phyloP scores from a whole-genome alignment of 2,329 filamentous ascomycete genomes.

The Rosellinia necatrix region DNA sequence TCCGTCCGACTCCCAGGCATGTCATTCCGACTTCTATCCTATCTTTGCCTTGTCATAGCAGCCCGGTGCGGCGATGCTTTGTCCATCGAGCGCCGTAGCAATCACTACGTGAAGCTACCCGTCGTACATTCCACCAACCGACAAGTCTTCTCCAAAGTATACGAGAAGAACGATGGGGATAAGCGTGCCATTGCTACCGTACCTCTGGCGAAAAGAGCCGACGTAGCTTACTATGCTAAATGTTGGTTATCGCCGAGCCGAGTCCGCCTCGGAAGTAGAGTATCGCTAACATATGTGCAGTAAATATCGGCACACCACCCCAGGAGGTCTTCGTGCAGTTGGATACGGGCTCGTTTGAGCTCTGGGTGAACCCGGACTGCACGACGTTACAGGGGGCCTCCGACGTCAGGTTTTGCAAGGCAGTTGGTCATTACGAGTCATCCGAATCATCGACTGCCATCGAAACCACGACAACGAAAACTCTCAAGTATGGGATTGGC shows the following conservation, averaged over 20 bases:
- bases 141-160: slow-evolving; percentile 46
- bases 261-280: no score
- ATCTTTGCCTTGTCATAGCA: slow-evolving; percentile 33
- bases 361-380: slow-evolving; percentile 67
- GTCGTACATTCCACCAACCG: slow-evolving; percentile 51
- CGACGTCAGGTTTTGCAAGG: slow-evolving; percentile 52
- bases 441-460: slow-evolving; percentile 47
- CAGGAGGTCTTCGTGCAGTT: slow-evolving; percentile 60
- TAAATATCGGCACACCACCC: slow-evolving; percentile 58
- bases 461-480: slow-evolving; percentile 43
- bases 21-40: slow-evolving; percentile 18
- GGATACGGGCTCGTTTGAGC: slow-evolving; percentile 64
- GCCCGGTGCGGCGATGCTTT: slow-evolving; percentile 27
- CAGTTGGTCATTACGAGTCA: slow-evolving; percentile 51
- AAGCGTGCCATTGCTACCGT: slow-evolving; percentile 46
- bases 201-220: slow-evolving; percentile 54
- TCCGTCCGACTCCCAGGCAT: slow-evolving; percentile 18
- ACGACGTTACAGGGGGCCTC: slow-evolving; percentile 47
- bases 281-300: slow-evolving; percentile 36
- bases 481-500: slow-evolving; percentile 57
- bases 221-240: slow-evolving; percentile 59
- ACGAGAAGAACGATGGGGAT: slow-evolving; percentile 45
- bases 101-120: slow-evolving; percentile 48
- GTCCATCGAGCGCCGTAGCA: slow-evolving; percentile 39
- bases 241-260: slow-evolving; percentile 40